Conservation (phyloP, 805 yeast genomes). For the Tetrapisispora taiwanensis region DNA sequence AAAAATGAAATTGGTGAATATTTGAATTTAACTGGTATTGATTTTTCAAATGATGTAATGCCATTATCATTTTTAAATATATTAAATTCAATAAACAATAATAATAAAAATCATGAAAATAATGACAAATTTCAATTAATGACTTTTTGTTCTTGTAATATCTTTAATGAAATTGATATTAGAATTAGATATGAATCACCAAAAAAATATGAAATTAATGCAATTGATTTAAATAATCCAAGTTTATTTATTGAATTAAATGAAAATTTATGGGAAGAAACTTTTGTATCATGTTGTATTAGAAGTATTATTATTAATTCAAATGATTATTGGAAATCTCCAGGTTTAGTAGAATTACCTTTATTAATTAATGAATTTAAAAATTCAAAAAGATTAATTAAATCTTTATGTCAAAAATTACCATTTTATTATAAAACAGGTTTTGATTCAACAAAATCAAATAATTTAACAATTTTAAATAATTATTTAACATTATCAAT, state of each 20-base stretch:
- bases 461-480: conserved; percentile 31
- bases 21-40: conserved; percentile 40
- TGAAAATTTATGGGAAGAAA: conserved; percentile 46
- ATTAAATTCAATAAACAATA: conserved; percentile 18
- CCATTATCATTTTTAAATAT: conserved; percentile 41
- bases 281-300: conserved; percentile 47
- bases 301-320: conserved; percentile 45
- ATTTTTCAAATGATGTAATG: conserved; percentile 35
- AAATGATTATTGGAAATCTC: conserved; percentile 44
- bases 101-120: background rate
- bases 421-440: conserved; percentile 42
- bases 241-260: conserved; percentile 16
- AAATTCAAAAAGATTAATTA: conserved; percentile 26
- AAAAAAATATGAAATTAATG: conserved; percentile 23
- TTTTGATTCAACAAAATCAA: conserved; percentile 24
- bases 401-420: conserved; percentile 34
- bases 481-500: conserved; percentile 48
- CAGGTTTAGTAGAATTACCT: conserved; percentile 48
- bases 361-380: conserved; percentile 20
- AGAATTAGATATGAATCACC: conserved; percentile 44
- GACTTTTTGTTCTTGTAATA: conserved; percentile 62
- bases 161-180: conserved; percentile 63
- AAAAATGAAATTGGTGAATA: conserved; percentile 40
- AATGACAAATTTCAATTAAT: conserved; percentile 18
- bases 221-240: conserved; percentile 19